Conservation (phyloP, 768 basidiomycete genomes). For the Clitopilus passeckerianus region DNA sequence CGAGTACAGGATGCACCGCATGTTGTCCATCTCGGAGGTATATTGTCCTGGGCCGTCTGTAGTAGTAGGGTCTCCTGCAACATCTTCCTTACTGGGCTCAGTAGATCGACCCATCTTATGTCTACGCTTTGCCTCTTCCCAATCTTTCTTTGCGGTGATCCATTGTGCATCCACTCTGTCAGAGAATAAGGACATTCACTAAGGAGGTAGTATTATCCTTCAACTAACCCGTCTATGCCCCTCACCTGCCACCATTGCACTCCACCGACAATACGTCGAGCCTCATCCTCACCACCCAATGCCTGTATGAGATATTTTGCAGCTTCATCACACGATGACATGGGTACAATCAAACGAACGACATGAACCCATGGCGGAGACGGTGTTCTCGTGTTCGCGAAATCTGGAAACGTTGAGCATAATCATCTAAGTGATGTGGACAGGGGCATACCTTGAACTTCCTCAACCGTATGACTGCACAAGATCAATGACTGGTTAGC, state of each 20-base stretch:
- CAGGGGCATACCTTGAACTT: constrained; percentile 50
- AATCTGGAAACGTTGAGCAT: constrained; percentile 27
- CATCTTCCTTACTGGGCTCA: constrained; percentile 14
- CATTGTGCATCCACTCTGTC: constrained; percentile 82
- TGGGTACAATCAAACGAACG: constrained; percentile 65
- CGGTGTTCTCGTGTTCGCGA: constrained; percentile 77
- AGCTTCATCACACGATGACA: constrained; percentile 71
- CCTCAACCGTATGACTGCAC: constrained; percentile 77
- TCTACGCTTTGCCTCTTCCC: constrained; percentile 60
- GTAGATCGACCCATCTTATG: constrained; percentile 38
- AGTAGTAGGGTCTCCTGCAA: constrained; percentile 3
- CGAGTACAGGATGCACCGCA: constrained; percentile 79
- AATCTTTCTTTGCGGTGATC: constrained; percentile 83
- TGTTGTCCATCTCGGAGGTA: constrained; percentile 60
- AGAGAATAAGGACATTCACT: constrained; percentile 1
- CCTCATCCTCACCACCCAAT: constrained; percentile 78
- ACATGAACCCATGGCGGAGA: constrained; percentile 83
- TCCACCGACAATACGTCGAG: constrained; percentile 74
- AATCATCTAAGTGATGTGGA: neutral
- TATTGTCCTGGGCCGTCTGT: constrained; percentile 17
- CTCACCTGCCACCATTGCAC: constrained; percentile 98
- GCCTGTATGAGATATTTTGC: constrained; percentile 69
- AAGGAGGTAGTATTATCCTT: too few species aligned
- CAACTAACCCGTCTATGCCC: constrained; percentile 60
- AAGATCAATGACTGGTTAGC: neutral